A percentile compares a stretch with the other conserved stretches of the same genome.
phyloP scores from a whole-genome alignment of 768 basidiomycete genomes.

The Dacryopinax spathularia region DNA sequence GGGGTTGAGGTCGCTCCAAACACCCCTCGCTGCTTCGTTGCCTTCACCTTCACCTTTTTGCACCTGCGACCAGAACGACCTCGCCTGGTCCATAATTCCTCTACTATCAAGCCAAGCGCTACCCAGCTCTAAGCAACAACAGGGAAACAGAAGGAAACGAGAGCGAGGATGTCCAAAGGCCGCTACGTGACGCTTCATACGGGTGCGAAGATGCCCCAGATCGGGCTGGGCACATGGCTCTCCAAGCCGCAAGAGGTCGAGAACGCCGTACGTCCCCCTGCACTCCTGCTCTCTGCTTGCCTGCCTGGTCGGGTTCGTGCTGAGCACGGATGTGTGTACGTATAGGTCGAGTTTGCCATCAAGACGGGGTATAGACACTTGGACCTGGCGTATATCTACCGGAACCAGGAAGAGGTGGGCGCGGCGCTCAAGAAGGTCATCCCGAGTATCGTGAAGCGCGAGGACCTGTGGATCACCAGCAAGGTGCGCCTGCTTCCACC shows the following conservation, averaged over 20 bases:
- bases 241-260: conserved; percentile 64
- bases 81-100: no score
- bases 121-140: neutral
- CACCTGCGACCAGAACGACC: no score
- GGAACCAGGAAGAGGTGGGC: conserved; percentile 67
- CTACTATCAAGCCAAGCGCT: neutral
- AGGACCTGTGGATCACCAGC: conserved; percentile 43
- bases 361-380: conserved; percentile 69
- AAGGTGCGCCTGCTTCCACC: conserved; percentile 6
- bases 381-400: conserved; percentile 67
- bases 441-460: conserved; percentile 59
- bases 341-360: conserved; percentile 60
- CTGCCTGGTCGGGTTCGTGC: neutral
- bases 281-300: neutral
- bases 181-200: conserved; percentile 31
- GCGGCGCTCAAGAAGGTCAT: conserved; percentile 62
- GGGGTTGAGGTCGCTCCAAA: no score
- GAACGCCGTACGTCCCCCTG: conserved; percentile 36
- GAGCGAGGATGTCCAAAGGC: conserved; percentile 30
- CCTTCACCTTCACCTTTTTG: no score
- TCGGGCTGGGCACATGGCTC: conserved; percentile 75
- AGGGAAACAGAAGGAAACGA: no score
- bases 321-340: no score
- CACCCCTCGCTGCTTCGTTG: no score
- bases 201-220: conserved; percentile 49